Conservation (phyloP, 306 rosid genomes). For the Corylus heterophylla region DNA sequence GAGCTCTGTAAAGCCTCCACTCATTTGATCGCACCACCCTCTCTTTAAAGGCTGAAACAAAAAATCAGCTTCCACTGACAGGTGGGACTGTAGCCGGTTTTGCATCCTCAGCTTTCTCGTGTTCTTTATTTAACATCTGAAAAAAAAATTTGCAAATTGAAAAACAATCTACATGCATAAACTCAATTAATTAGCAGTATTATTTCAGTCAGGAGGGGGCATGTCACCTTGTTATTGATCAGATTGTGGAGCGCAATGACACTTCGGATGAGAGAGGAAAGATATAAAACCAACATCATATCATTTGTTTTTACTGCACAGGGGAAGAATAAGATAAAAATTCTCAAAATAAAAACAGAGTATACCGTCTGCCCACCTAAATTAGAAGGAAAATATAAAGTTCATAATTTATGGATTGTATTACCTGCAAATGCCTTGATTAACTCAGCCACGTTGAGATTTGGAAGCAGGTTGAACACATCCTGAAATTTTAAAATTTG, state of each 20-base stretch:
- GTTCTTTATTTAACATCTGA: slow-evolving; percentile 62
- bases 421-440: slow-evolving; percentile 59
- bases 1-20: slow-evolving; percentile 20
- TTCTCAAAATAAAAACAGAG: background rate
- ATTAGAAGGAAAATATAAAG: background rate
- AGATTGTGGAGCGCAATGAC: slow-evolving; percentile 70
- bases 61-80: slow-evolving; percentile 31
- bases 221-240: slow-evolving; percentile 61
- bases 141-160: background rate
- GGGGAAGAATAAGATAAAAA: background rate
- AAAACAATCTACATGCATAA: no score
- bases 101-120: slow-evolving; percentile 61
- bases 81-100: slow-evolving; percentile 40
- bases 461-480: slow-evolving; percentile 60
- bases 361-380: background rate
- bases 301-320: slow-evolving; percentile 63
- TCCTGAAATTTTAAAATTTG: slow-evolving; percentile 39
- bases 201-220: background rate
- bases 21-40: background rate
- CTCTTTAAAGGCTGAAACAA: background rate
- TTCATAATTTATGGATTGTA: background rate
- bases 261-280: slow-evolving; percentile 61
- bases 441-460: slow-evolving; percentile 54
- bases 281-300: slow-evolving; percentile 68
- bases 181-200: background rate